Conservation (phyloP, 139 green algal species). For the Chlamydomonas applanata region DNA sequence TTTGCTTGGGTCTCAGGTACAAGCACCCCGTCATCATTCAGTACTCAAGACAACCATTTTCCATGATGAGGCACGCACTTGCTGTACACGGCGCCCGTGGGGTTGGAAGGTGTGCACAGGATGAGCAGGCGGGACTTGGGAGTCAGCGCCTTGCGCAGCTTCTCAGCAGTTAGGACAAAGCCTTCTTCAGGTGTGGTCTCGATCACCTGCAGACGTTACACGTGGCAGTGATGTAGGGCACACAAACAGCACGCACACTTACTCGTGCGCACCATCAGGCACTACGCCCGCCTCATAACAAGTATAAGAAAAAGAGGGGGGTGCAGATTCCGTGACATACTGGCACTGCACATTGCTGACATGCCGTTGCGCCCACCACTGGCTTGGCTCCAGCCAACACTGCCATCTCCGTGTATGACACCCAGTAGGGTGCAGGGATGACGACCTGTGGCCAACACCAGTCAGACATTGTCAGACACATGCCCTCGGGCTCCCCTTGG, state of each 20-base stretch:
- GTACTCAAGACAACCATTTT: no score
- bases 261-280: no score
- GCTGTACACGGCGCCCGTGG: constrained; percentile 86
- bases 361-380: constrained; percentile 59
- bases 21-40: no score
- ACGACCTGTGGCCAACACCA: constrained; percentile 60
- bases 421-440: constrained; percentile 96
- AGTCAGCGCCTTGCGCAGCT: constrained; percentile 77
- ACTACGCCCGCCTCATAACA: no score
- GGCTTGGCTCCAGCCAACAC: constrained; percentile 71
- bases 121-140: constrained; percentile 87
- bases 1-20: no score
- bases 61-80: neutral
- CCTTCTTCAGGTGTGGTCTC: constrained; percentile 36
- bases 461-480: no score
- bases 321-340: no score
- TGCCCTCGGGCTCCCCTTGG: no score
- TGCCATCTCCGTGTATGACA: constrained; percentile 97
- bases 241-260: no score
- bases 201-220: no score
- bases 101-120: constrained; percentile 96
- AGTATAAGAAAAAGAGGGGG: neutral
- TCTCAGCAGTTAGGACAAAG: constrained; percentile 79
- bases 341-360: no score
- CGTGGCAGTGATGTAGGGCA: no score